Conservation (phyloP, 176 grass and related monocot genomes). For the Oropetium thomaeum region DNA sequence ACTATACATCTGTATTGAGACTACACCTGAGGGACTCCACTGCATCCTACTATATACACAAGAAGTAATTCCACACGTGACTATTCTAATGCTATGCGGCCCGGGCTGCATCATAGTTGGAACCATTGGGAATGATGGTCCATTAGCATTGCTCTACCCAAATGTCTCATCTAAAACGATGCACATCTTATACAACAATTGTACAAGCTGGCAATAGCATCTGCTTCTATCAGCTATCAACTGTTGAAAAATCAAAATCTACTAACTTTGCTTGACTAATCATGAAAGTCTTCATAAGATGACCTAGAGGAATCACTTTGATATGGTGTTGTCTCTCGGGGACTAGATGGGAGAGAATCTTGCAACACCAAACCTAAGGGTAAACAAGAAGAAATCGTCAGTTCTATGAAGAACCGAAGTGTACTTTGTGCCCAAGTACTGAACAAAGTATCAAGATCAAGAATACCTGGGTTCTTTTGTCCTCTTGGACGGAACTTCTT, state of each 20-base stretch:
- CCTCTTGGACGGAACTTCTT: constrained; percentile 85
- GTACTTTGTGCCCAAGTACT: background rate
- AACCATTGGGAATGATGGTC: background rate
- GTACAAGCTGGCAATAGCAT: constrained; percentile 8
- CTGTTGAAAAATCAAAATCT: background rate
- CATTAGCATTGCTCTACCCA: background rate
- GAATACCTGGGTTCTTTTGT: constrained; percentile 78
- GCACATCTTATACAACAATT: background rate
- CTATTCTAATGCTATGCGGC: background rate
- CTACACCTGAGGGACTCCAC: background rate
- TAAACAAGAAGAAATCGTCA: background rate
- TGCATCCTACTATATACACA: constrained; percentile 48
- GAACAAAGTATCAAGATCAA: background rate
- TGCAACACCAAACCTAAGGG: constrained; percentile 55
- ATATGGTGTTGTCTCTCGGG: constrained; percentile 75
- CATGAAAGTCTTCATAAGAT: constrained; percentile 90
- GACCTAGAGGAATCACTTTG: constrained; percentile 93
- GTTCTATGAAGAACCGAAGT: background rate
- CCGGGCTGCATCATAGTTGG: background rate
- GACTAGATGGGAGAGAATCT: constrained; percentile 83
- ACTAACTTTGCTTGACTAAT: constrained; percentile 33
- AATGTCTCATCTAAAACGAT: background rate
- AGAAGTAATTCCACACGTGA: background rate
- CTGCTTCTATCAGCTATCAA: background rate
- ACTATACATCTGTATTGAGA: constrained; percentile 6